Percentiles rank a stretch among this genome's conserved stretches.
These are phyloP conservation scores for Phytomonas sp. DNA, from an alignment of 208 protist genomes.

Conservation along the genomic window DNA sequence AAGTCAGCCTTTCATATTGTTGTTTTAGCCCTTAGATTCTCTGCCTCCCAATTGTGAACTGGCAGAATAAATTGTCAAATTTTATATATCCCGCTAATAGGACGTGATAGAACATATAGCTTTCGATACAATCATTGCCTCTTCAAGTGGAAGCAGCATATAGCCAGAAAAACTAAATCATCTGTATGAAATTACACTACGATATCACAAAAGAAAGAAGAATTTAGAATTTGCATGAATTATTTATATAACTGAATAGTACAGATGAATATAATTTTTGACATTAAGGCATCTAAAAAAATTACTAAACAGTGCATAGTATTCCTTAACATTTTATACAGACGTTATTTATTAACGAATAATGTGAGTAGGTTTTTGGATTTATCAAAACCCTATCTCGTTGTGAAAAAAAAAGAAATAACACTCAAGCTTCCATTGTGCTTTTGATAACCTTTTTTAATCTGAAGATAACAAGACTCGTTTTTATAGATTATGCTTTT, in stretches of 20 bases:
- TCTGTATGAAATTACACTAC: neutral
- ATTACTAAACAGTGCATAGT: no score
- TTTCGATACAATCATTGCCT: neutral
- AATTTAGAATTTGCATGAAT: neutral
- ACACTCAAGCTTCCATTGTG: neutral
- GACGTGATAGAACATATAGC: neutral
- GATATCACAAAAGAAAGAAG: neutral
- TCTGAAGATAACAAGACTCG: neutral
- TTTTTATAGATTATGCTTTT: neutral
- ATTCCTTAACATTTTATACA: neutral
- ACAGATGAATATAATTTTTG: neutral
- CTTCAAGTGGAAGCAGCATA: neutral
- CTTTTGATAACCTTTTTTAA: neutral
- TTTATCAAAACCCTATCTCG: neutral
- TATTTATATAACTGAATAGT: neutral
- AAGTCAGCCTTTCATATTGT: neutral
- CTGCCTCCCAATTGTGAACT: neutral
- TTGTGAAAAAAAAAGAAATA: neutral
- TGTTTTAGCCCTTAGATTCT: neutral
- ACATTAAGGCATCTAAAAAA: no score
- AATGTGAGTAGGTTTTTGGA: neutral
- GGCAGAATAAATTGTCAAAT: neutral
- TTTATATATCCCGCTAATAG: neutral
- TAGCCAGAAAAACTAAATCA: neutral
- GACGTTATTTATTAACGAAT: neutral